Evolutionary conservation across 495 filamentous ascomycete species (phyloP).

Genomic region (Lophiotrema nucula): DNA sequence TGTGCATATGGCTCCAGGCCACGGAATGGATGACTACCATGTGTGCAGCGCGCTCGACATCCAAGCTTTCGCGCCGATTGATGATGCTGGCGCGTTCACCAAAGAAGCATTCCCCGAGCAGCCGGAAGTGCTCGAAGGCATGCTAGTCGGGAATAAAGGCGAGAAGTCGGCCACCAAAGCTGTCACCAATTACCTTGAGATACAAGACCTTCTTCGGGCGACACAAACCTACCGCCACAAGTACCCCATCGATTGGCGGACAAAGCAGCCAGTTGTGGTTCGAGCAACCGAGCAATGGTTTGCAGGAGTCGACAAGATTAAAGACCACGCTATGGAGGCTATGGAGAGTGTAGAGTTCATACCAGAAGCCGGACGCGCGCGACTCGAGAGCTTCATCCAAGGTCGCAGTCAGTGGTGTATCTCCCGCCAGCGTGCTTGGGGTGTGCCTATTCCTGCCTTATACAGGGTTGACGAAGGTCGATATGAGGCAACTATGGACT

Average conservation of each 20-base stretch:
- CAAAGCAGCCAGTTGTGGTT: slow-evolving; percentile 86
- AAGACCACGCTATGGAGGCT: slow-evolving; percentile 63
- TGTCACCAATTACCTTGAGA: slow-evolving; percentile 64
- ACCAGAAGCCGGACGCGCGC: slow-evolving; percentile 65
- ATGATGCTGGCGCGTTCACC: slow-evolving; percentile 78
- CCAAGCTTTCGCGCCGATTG: slow-evolving; percentile 71
- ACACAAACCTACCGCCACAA: slow-evolving; percentile 77
- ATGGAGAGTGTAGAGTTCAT: slow-evolving; percentile 74
- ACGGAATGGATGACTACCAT: slow-evolving; percentile 95
- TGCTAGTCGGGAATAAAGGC: slow-evolving; percentile 51
- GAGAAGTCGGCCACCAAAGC: slow-evolving; percentile 58
- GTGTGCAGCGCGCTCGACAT: slow-evolving; percentile 68
- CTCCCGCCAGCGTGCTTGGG: slow-evolving; percentile 95
- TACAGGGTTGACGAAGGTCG: slow-evolving; percentile 61
- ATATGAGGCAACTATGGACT: slow-evolving; percentile 68
- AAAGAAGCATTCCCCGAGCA: slow-evolving; percentile 66
- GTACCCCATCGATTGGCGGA: slow-evolving; percentile 97
- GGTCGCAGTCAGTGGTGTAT: slow-evolving; percentile 97
- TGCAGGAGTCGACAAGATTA: slow-evolving; percentile 82
- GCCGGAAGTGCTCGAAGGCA: slow-evolving; percentile 59
- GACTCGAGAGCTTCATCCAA: slow-evolving; percentile 79
- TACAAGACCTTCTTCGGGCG: slow-evolving; percentile 55
- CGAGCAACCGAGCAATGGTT: slow-evolving; percentile 97
- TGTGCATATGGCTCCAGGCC: slow-evolving; percentile 90
- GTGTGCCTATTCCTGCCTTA: slow-evolving; percentile 89